Conservation (phyloP, 768 basidiomycete species). For the Lanmaoa pseudosensibilis region DNA sequence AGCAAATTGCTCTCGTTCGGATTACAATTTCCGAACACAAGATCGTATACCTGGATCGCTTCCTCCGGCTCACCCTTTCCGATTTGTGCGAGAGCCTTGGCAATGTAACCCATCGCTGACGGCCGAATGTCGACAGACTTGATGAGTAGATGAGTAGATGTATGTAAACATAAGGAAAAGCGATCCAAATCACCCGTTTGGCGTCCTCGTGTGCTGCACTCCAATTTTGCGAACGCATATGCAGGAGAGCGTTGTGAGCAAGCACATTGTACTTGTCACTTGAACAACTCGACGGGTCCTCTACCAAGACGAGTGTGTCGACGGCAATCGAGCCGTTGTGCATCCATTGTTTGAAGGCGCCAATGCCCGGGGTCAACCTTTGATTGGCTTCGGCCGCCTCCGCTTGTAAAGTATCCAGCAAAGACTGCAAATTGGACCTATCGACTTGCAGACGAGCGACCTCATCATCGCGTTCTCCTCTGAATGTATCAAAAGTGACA, state of each 20-base stretch:
- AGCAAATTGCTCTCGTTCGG: conserved; percentile 1
- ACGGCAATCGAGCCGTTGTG: not conserved
- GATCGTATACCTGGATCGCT: conserved; percentile 2
- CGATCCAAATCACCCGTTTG: not conserved
- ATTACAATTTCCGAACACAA: not conserved
- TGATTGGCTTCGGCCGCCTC: too few relatives aligned
- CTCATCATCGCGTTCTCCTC: too few relatives aligned
- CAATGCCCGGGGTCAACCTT: not conserved
- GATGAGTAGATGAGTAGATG: not conserved
- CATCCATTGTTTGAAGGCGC: not conserved
- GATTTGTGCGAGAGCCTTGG: conserved; percentile 3
- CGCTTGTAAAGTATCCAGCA: too few relatives aligned
- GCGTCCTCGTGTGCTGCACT: not conserved
- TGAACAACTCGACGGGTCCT: too few relatives aligned
- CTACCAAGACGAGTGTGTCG: too few relatives aligned
- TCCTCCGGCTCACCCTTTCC: not conserved
- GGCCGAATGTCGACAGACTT: not conserved
- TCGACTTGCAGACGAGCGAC: too few relatives aligned
- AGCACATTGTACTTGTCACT: not conserved
- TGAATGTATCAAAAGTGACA: too few relatives aligned
- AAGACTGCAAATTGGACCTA: too few relatives aligned
- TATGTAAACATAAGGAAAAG: too few relatives aligned
- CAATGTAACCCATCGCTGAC: conserved; percentile 8
- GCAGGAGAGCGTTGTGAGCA: not conserved
- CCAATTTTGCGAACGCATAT: not conserved